These are phyloP conservation scores for Immersiporthe knoxdaviesiana DNA, from an alignment of 2,329 filamentous ascomycete species.

Conservation along the genomic window DNA sequence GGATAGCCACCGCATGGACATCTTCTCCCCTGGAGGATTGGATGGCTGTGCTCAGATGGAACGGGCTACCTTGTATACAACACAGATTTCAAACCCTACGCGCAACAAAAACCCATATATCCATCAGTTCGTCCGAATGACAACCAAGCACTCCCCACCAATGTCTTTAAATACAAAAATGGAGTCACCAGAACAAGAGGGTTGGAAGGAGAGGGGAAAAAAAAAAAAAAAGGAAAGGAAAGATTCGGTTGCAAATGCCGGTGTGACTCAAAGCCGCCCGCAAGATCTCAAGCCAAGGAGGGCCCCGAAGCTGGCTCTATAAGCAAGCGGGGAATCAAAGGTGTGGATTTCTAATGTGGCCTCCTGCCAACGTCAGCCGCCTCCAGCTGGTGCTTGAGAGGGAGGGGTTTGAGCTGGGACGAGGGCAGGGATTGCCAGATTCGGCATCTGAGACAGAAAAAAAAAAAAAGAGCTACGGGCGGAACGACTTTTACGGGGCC, in stretches of 20 bases:
- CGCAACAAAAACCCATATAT: background rate
- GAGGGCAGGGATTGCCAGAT: slow-evolving; percentile 1
- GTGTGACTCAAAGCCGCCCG: background rate
- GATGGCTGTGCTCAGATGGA: background rate
- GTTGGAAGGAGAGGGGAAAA: too few relatives aligned
- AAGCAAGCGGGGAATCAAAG: slow-evolving; percentile 5
- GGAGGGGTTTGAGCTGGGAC: background rate
- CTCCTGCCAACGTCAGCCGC: slow-evolving; percentile 5
- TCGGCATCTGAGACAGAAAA: slow-evolving; percentile 1
- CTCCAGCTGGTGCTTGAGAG: background rate
- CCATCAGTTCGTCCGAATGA: background rate
- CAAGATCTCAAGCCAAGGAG: background rate
- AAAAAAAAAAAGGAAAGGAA: background rate
- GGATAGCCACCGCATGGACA: background rate
- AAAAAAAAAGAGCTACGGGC: too few relatives aligned
- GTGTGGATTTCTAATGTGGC: slow-evolving; percentile 10
- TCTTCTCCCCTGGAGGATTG: background rate
- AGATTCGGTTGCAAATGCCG: background rate
- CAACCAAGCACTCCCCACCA: too few relatives aligned
- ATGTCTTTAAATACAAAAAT: background rate
- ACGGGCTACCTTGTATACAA: background rate
- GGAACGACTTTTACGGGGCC: too few relatives aligned
- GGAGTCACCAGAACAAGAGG: background rate
- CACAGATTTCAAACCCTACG: background rate
- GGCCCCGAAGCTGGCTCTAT: background rate